These are phyloP conservation scores for Venturia oleaginea DNA, from an alignment of 2,329 filamentous ascomycete genomes.

Conservation along the genomic window DNA sequence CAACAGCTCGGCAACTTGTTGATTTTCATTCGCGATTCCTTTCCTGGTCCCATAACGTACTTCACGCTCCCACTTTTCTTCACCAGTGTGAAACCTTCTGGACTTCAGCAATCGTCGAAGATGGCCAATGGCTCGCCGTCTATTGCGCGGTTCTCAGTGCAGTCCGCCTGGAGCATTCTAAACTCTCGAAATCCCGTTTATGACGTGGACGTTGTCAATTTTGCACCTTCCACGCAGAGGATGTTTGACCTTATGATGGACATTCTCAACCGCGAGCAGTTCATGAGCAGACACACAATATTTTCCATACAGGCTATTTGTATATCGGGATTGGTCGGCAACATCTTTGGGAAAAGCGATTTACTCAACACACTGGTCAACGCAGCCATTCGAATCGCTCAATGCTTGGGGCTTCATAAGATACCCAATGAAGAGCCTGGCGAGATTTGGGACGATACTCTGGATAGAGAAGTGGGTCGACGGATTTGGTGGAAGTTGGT, in stretches of 20 bases:
- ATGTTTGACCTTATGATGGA: slow-evolving; percentile 27
- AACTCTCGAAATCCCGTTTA: slow-evolving; percentile 17
- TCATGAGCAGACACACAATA: slow-evolving; percentile 23
- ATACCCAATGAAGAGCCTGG: slow-evolving; percentile 12
- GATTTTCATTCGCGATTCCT: slow-evolving; percentile 20
- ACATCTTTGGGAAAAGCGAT: slow-evolving; percentile 30
- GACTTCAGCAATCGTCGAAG: slow-evolving; percentile 18
- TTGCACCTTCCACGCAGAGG: neutral
- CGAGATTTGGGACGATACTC: slow-evolving; percentile 17
- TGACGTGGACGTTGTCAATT: neutral
- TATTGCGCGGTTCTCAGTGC: slow-evolving; percentile 21
- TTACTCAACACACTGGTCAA: slow-evolving; percentile 28
- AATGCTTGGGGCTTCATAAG: slow-evolving; percentile 23
- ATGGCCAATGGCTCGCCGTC: slow-evolving; percentile 23
- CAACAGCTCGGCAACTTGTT: slow-evolving; percentile 18
- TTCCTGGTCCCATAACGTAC: slow-evolving; percentile 23
- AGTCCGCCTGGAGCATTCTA: slow-evolving; percentile 19
- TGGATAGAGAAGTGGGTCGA: slow-evolving; percentile 26
- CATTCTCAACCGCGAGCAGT: slow-evolving; percentile 25
- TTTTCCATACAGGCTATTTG: slow-evolving; percentile 30
- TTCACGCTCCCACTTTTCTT: slow-evolving; percentile 21
- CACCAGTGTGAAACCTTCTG: slow-evolving; percentile 21
- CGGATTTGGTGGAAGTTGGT: slow-evolving; percentile 29
- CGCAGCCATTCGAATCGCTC: slow-evolving; percentile 29
- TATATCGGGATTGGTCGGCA: slow-evolving; percentile 30